Percentiles rank a stretch among this genome's conserved stretches.
Evolutionary conservation across 352 stramenopile genomes (phyloP).

Genomic region (Thalassiosira livingstoniorum): DNA sequence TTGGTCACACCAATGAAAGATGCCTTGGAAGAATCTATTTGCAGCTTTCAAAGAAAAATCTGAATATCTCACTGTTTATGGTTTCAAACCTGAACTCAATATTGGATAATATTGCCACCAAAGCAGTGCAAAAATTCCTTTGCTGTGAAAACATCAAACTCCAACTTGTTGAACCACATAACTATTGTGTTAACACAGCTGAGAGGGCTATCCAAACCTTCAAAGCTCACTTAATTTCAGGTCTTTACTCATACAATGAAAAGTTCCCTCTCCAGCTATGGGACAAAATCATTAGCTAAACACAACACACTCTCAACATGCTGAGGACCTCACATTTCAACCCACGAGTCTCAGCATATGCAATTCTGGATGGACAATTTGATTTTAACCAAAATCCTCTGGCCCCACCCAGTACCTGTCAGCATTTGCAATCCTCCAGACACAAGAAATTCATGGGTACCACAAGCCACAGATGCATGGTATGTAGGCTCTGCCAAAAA

Average conservation of each 20-base stretch:
- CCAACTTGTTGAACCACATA: constrained; percentile 13
- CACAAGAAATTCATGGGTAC: neutral
- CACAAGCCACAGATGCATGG: neutral
- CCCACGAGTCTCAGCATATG: constrained; percentile 30
- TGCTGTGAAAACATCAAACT: neutral
- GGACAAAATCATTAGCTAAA: constrained; percentile 37
- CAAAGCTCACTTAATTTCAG: constrained; percentile 61
- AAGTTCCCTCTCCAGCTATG: constrained; percentile 40
- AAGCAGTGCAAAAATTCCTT: constrained; percentile 7
- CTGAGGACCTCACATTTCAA: constrained; percentile 35
- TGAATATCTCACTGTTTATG: no score
- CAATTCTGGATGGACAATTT: neutral
- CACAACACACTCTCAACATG: constrained; percentile 38
- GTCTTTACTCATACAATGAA: neutral
- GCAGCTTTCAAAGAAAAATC: no score
- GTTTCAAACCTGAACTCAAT: constrained; percentile 36
- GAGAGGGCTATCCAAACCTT: constrained; percentile 63
- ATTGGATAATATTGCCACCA: constrained; percentile 37
- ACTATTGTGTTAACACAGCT: constrained; percentile 16
- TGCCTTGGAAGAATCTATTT: constrained; percentile 11
- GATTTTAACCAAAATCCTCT: constrained; percentile 18
- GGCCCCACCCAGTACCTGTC: constrained; percentile 16
- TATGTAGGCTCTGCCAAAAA: constrained; percentile 15
- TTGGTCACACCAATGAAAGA: constrained; percentile 11
- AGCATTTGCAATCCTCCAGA: neutral